Evolutionary conservation across 2,329 filamentous ascomycete species (phyloP), one percentile per base, ranked within the genome.

Genomic region (Pseudofabraea citricarpa): DNA sequence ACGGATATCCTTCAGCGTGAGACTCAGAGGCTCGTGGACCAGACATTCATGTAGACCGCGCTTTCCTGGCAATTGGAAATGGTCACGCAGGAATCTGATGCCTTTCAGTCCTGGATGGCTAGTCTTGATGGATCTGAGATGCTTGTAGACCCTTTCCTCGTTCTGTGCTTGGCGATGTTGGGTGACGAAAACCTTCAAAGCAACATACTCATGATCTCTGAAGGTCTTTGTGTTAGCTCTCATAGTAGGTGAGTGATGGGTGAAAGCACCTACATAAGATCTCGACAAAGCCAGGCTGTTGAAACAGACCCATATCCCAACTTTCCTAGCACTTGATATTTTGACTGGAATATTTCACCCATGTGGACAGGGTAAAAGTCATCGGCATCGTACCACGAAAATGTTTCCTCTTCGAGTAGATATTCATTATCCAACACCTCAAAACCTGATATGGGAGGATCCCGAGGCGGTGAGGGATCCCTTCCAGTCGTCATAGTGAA

Each of bases 71-170:
- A 67, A 41, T n/a, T 61, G 31, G 43, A 69, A 69, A 1, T 56
- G 44, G 39, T 66, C 60, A 13, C 63, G 56, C 20, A 65, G 44
- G 1, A 49, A 48, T 31, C 65, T 56, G 6, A 70, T 46, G 9
- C 46, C 45, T 5, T 47, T 45, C 10, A 49, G 54, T 16, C 64
- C 64, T n/a, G 58, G 57, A 42, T 67, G 61, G 10, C 16, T 35
- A 37, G 50, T 29, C 29, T 50, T 51, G 15, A 56, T 50, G 23
- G 55, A 50, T 6, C 48, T 50, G 9, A 66, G 37, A 43, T 53
- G 46, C 41, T 57, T 49, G 43, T 64, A 63, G 31, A 60, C 51
- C 12, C 52, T 42, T 36, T 62, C 49, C 41, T 63, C 61, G 5
- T 32, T 44, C 36, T 22, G 10, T 24, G 43, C 43, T 32, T 47